These are phyloP conservation scores for Talaromyces sp. DNA, from an alignment of 2,329 filamentous ascomycete genomes.

Conservation along the genomic window DNA sequence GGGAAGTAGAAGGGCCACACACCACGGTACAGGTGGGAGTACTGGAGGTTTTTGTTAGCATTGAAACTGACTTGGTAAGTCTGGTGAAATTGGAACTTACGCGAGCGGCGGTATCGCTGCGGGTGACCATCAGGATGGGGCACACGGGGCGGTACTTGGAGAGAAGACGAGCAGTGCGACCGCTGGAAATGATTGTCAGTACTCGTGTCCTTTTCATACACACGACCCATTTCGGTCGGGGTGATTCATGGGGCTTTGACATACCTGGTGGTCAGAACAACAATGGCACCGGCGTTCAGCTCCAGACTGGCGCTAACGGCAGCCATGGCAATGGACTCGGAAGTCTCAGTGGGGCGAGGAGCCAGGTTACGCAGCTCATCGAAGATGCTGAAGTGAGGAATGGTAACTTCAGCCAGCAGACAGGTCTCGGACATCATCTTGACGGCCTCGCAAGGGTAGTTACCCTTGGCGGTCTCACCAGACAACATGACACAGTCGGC, in stretches of 20 bases:
- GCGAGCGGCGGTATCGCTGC: slow-evolving; percentile 78
- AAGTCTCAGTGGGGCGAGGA: slow-evolving; percentile 80
- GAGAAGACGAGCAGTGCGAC: slow-evolving; percentile 88
- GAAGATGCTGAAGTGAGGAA: slow-evolving; percentile 94
- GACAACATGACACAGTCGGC: slow-evolving; percentile 99
- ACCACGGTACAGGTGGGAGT: slow-evolving; percentile 93
- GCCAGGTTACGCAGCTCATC: slow-evolving; percentile 88
- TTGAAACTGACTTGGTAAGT: not conserved
- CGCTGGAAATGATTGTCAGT: slow-evolving; percentile 53
- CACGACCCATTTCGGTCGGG: not conserved
- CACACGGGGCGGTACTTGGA: slow-evolving; percentile 99
- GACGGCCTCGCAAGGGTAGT: slow-evolving; percentile 89
- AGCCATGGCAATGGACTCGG: slow-evolving; percentile 95
- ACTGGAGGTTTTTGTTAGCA: slow-evolving; percentile 48
- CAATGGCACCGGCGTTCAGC: slow-evolving; percentile 92
- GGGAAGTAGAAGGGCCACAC: slow-evolving; percentile 97
- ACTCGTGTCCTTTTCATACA: not conserved
- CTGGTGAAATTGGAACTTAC: slow-evolving; percentile 44
- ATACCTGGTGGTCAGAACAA: slow-evolving; percentile 89
- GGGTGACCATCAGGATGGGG: slow-evolving; percentile 99
- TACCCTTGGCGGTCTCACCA: slow-evolving; percentile 97
- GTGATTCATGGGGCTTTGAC: slow-evolving; percentile 14
- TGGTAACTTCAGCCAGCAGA: slow-evolving; percentile 93
- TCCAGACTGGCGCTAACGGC: slow-evolving; percentile 94
- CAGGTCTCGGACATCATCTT: slow-evolving; percentile 98